phyloP scores from a whole-genome alignment of 345 rosid species.

The Populus simonii region DNA sequence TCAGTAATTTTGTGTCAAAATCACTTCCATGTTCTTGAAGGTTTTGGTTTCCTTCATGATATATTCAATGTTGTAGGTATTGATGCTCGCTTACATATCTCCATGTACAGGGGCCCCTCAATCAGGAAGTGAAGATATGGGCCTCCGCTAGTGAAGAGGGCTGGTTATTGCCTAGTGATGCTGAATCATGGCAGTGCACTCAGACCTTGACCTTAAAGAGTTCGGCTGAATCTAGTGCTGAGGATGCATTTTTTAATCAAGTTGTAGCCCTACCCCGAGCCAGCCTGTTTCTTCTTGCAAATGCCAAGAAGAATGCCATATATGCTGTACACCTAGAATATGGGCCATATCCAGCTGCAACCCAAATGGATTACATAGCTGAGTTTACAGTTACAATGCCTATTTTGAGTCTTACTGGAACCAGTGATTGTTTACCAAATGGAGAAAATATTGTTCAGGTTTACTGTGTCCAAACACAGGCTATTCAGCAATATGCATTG shows the following conservation, averaged over 20 bases:
- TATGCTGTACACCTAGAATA: slow-evolving; percentile 81
- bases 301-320: slow-evolving; percentile 86
- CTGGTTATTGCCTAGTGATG: slow-evolving; percentile 65
- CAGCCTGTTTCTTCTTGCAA: slow-evolving; percentile 76
- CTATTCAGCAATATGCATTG: slow-evolving; percentile 88
- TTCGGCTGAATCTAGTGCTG: slow-evolving; percentile 53
- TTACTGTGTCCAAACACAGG: slow-evolving; percentile 61
- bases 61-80: background rate
- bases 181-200: slow-evolving; percentile 71
- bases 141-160: slow-evolving; percentile 69
- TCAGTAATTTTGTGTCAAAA: background rate
- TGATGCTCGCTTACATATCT: background rate
- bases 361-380: slow-evolving; percentile 79
- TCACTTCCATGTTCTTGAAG: background rate
- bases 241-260: slow-evolving; percentile 79
- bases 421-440: slow-evolving; percentile 50
- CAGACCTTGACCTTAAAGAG: slow-evolving; percentile 74
- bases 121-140: slow-evolving; percentile 88
- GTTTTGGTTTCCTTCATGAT: background rate
- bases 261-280: slow-evolving; percentile 66
- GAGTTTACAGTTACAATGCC: slow-evolving; percentile 91
- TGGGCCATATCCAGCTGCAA: slow-evolving; percentile 67
- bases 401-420: slow-evolving; percentile 83
- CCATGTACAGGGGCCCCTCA: slow-evolving; percentile 61
- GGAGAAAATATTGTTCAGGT: slow-evolving; percentile 38